These are phyloP conservation scores for Saccharomycopsis babjevae DNA, from an alignment of 805 yeast genomes.

Conservation along the genomic window DNA sequence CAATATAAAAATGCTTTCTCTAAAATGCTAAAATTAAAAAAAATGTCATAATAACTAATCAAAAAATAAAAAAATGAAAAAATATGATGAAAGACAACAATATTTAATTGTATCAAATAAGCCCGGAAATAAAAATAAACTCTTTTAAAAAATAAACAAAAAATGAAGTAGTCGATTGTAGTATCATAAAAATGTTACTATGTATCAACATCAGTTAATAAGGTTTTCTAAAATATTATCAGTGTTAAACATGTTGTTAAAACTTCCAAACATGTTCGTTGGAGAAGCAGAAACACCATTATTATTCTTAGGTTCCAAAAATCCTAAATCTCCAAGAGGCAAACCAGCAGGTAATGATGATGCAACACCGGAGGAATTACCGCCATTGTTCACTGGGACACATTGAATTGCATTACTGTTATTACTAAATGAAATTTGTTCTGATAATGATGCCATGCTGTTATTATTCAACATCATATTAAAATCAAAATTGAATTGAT, in stretches of 20 bases:
- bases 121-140: not conserved
- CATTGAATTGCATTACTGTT: not conserved
- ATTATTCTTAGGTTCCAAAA: not conserved
- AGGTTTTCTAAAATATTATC: not conserved
- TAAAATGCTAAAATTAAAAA: not conserved
- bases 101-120: not conserved
- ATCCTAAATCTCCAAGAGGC: not conserved
- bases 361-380: not conserved
- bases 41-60: not conserved
- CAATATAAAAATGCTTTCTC: not conserved
- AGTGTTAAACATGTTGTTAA: not conserved
- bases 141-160: not conserved
- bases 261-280: not conserved
- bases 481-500: not conserved
- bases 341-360: not conserved
- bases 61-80: not conserved
- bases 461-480: not conserved
- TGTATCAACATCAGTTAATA: not conserved
- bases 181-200: not conserved
- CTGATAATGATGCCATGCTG: not conserved
- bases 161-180: not conserved
- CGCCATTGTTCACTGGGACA: not conserved
- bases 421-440: not conserved
- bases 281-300: not conserved
- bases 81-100: not conserved